Conservation (phyloP, 2,329 filamentous ascomycete genomes). For the Exophiala mesophila region DNA sequence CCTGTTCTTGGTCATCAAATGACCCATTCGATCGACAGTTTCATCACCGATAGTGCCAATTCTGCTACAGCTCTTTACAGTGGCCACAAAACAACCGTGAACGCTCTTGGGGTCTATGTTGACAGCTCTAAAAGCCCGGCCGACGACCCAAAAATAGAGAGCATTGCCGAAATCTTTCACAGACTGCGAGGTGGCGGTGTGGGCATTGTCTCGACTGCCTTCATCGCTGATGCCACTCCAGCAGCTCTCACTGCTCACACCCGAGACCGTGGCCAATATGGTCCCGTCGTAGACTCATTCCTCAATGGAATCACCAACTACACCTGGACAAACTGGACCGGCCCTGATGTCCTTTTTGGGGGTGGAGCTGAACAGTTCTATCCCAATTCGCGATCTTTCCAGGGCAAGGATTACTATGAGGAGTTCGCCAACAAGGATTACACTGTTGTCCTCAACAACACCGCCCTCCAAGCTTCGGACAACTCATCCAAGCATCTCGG, state of each 20-base stretch:
- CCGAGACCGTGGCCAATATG: constrained; percentile 63
- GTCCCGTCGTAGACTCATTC: constrained; percentile 68
- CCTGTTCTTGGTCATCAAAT: constrained; percentile 84
- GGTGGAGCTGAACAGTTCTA: constrained; percentile 79
- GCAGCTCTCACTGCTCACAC: constrained; percentile 71
- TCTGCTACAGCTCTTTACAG: constrained; percentile 75
- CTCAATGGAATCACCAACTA: constrained; percentile 74
- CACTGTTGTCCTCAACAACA: constrained; percentile 68
- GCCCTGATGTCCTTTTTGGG: constrained; percentile 77
- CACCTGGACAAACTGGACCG: constrained; percentile 69
- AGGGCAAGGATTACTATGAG: constrained; percentile 66
- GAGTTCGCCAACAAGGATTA: constrained; percentile 70
- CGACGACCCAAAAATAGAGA: constrained; percentile 83
- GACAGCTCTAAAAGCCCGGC: constrained; percentile 69
- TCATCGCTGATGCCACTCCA: constrained; percentile 75
- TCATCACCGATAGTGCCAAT: constrained; percentile 84
- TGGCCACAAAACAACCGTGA: constrained; percentile 79
- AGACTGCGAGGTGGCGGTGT: constrained; percentile 60
- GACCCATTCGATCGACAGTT: constrained; percentile 79
- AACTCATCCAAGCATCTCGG: constrained; percentile 64
- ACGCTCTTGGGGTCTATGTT: constrained; percentile 74
- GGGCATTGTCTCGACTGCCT: constrained; percentile 72
- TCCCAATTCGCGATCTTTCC: constrained; percentile 58
- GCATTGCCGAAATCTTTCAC: constrained; percentile 67
- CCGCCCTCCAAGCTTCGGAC: constrained; percentile 56